Percentiles rank a stretch among this genome's conserved stretches.
Conservation (phyloP, 2,329 filamentous ascomycete genomes). For the Arthrobotrys conoides region DNA sequence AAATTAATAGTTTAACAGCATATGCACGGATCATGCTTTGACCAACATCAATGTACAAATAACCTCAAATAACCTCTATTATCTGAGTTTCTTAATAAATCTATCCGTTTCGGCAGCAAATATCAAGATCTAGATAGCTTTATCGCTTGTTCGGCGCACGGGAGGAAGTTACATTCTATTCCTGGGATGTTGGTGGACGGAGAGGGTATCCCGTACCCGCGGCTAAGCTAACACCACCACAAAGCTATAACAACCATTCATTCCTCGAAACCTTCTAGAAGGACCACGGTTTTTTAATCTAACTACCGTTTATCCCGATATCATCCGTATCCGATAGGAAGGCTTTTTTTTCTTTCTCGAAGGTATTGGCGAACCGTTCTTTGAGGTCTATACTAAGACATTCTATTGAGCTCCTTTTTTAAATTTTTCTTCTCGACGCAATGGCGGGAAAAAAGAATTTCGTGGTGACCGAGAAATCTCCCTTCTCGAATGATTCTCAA, state of each 20-base stretch:
- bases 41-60: neutral
- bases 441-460: neutral
- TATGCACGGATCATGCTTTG: neutral
- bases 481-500: constrained; percentile 40
- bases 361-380: constrained; percentile 8
- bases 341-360: constrained; percentile 28
- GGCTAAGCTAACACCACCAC: constrained; percentile 8
- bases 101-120: constrained; percentile 12
- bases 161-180: constrained; percentile 25
- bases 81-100: constrained; percentile 1
- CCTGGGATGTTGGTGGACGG: constrained; percentile 24
- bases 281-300: neutral
- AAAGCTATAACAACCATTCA: neutral
- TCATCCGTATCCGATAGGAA: constrained; percentile 31
- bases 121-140: constrained; percentile 4
- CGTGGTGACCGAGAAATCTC: constrained; percentile 1
- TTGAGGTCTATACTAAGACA: constrained; percentile 26
- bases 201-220: constrained; percentile 51
- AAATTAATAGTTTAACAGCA: neutral
- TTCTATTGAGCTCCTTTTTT: constrained; percentile 21
- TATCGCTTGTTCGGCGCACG: constrained; percentile 32
- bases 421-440: neutral
- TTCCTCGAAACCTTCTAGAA: constrained; percentile 13
- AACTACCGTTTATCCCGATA: constrained; percentile 11
- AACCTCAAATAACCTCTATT: constrained; percentile 10